phyloP scores from a whole-genome alignment of 2,329 filamentous ascomycete species.

The Apiospora kogelbergensis region DNA sequence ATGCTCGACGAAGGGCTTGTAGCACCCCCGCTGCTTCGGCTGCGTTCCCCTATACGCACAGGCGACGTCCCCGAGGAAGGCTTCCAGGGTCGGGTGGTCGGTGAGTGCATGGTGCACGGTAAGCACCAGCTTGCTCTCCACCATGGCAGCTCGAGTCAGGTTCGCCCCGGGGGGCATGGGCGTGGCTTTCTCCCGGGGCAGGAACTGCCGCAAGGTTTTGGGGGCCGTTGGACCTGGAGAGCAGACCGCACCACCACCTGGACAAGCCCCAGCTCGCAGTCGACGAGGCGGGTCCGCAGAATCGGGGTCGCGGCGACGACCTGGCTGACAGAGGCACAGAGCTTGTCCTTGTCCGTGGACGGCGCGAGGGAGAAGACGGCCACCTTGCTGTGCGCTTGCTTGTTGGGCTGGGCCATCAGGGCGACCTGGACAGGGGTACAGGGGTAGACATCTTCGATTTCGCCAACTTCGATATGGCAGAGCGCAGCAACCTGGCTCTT shows the following conservation, averaged over 20 bases:
- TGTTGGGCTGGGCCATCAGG: slow-evolving; percentile 11
- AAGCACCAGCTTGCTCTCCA: slow-evolving; percentile 12
- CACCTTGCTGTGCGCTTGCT: background rate
- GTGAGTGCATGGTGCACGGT: slow-evolving; percentile 18
- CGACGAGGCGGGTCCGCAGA: slow-evolving; percentile 17
- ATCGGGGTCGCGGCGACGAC: slow-evolving; percentile 15
- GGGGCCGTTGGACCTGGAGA: background rate
- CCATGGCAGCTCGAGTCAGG: slow-evolving; percentile 5
- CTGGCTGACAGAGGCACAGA: slow-evolving; percentile 13
- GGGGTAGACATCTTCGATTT: slow-evolving; percentile 18
- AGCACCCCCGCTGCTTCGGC: background rate
- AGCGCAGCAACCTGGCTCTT: slow-evolving; percentile 9
- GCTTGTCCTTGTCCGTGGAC: slow-evolving; percentile 12
- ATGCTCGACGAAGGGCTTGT: slow-evolving; percentile 15
- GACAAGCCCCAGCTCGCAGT: slow-evolving; percentile 13
- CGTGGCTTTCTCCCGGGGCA: background rate
- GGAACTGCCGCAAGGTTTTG: background rate
- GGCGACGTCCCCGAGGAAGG: slow-evolving; percentile 12
- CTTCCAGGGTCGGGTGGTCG: slow-evolving; percentile 9
- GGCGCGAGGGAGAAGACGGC: slow-evolving; percentile 9
- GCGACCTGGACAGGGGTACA: slow-evolving; percentile 18
- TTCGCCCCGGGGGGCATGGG: background rate
- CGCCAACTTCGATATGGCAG: slow-evolving; percentile 7
- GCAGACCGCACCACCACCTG: slow-evolving; percentile 15
- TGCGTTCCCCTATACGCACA: slow-evolving; percentile 9